Percentiles rank a stretch among this genome's conserved stretches.
Evolutionary conservation across 495 filamentous ascomycete species (phyloP).

Genomic region (Penicillium turbatum): DNA sequence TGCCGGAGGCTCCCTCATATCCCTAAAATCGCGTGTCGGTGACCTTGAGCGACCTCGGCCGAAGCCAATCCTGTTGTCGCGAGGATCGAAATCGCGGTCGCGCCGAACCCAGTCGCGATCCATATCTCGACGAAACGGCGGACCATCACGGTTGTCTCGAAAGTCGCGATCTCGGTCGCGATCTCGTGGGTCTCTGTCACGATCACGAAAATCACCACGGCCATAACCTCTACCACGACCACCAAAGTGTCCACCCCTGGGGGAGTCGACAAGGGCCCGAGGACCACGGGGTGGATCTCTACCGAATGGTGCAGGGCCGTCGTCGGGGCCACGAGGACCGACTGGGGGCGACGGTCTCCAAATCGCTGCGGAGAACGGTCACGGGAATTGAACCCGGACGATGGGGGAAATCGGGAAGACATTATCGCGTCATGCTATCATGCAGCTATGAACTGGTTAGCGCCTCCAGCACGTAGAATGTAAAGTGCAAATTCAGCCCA

Average conservation of each 20-base stretch:
- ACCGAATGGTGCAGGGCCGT: conserved; percentile 35
- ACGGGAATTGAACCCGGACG: conserved; percentile 47
- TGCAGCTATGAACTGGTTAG: conserved; percentile 7
- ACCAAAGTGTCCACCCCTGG: conserved; percentile 49
- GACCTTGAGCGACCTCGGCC: conserved; percentile 45
- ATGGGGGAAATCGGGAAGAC: conserved; percentile 44
- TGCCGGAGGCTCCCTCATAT: conserved; percentile 37
- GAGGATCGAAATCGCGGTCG: conserved; percentile 45
- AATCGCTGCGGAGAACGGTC: conserved; percentile 47
- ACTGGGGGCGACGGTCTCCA: conserved; percentile 41
- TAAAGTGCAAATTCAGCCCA: background rate
- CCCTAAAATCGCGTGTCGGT: conserved; percentile 49
- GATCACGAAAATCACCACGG: conserved; percentile 58
- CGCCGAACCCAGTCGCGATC: conserved; percentile 33
- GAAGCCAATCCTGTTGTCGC: conserved; percentile 38
- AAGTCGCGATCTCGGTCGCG: conserved; percentile 42
- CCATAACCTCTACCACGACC: conserved; percentile 46
- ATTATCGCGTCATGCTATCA: conserved; percentile 48
- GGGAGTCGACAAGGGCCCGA: conserved; percentile 62
- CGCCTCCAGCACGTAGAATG: conserved; percentile 2
- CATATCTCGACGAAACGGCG: conserved; percentile 36
- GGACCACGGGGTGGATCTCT: conserved; percentile 66
- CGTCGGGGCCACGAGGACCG: conserved; percentile 40
- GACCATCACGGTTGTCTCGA: conserved; percentile 38
- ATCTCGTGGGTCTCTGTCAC: conserved; percentile 51